phyloP scores from a whole-genome alignment of 208 protist genomes.

The Giardia muris region DNA sequence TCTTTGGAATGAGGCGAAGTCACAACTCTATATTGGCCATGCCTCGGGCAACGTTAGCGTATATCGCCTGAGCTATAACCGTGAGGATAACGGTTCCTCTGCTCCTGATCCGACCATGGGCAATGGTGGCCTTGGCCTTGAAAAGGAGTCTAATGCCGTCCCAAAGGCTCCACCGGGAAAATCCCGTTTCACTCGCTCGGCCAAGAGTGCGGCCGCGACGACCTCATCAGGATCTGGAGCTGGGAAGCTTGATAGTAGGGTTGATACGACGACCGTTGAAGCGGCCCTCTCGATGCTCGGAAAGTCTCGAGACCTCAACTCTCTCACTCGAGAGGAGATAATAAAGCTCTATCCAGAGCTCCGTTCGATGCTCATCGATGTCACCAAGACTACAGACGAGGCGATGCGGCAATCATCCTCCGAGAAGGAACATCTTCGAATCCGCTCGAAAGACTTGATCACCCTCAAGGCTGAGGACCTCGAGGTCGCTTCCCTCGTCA shows the following conservation, averaged over 20 bases:
- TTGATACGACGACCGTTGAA: neutral
- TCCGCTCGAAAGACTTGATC: neutral
- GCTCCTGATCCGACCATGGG: neutral
- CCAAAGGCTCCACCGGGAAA: no score
- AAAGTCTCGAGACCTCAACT: neutral
- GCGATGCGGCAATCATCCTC: neutral
- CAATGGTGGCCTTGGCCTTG: neutral
- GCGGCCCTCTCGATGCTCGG: neutral
- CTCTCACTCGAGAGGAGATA: neutral
- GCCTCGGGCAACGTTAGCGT: neutral
- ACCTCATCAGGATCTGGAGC: no score
- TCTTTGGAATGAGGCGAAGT: neutral
- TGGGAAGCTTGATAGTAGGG: no score
- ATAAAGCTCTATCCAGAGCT: constrained; percentile 18
- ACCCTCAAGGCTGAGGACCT: neutral
- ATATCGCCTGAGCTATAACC: neutral
- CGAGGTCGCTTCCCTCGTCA: neutral
- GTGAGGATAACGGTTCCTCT: no score
- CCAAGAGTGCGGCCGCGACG: no score
- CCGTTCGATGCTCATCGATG: neutral
- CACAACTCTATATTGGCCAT: constrained; percentile 15
- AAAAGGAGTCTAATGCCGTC: neutral
- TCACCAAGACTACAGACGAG: neutral
- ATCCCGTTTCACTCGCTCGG: neutral
- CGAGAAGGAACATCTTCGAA: neutral